Base-by-base conservation (phyloP, 495 filamentous ascomycete species). In the Massariosphaeria phaeospora region DNA sequence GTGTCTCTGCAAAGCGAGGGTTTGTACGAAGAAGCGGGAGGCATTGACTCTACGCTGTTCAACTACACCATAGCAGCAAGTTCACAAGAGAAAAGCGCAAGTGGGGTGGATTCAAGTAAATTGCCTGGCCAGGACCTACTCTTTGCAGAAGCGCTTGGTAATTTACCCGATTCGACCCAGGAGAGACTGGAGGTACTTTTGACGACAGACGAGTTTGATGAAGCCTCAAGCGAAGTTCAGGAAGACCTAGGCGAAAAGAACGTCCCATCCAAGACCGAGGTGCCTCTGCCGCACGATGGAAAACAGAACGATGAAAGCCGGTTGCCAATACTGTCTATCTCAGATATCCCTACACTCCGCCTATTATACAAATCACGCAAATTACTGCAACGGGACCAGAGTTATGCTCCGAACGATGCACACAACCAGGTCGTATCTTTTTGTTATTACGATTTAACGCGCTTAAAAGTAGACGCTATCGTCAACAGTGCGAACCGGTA, bases 341-440 rank as follows among this genome's bases (percentile, higher is more conserved):
- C 15, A 9, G 36, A 61, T 13, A 47, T 61, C 2, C 57, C 44
- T 3, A 45, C 52, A 4, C 12, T 55, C 13, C 51, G 25, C 21
- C 40, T 33, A 3, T 20, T 61, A 7, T 51, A 61, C 40, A 35
- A 30, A 12, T 38, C 38, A n/a, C 29, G 57, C 8, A 52, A 48
- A 41, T 31, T 57, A 2, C 39, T 36, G 5, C 42, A 57, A 17
- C 59, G 42, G 10, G 57, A 61, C 15, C 50, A 61, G 21, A 55
- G 43, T 31, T 55, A 55, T 34, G 45, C 45, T 10, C 46, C 51
- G 10, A 57, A 62, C 18, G 59, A 57, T 20, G 1, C 36, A 8
- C 52, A 46, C 40, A 63, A 63, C 15, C 27, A 43, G n/a, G 47
- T 42, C 1, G n/a, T 63, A 3, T 49, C 48, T 3, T 56, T 59